Evolutionary conservation across 768 basidiomycete species (phyloP).

Genomic region (Tephrocybe rancida): DNA sequence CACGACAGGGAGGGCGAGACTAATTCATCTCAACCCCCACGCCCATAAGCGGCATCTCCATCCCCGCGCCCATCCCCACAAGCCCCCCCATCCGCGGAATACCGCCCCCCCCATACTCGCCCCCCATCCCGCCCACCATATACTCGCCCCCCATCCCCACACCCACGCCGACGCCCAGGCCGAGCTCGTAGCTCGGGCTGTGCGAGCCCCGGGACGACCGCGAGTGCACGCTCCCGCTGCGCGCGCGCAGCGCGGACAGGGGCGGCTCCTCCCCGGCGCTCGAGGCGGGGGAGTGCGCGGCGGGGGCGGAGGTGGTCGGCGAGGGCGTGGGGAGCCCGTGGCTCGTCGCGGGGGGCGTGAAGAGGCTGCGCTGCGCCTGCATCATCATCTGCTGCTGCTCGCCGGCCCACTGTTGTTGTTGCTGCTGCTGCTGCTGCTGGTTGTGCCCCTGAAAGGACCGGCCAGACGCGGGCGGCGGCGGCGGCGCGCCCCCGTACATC

Average conservation of each 20-base stretch:
- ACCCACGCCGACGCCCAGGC: too few relatives aligned
- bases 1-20: background rate
- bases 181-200: conserved; percentile 22
- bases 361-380: conserved; percentile 35
- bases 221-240: conserved; percentile 5
- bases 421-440: conserved; percentile 15
- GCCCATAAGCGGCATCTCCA: conserved; percentile 4
- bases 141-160: background rate
- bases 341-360: conserved; percentile 44
- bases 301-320: conserved; percentile 7
- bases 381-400: conserved; percentile 25
- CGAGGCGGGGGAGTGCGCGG: conserved; percentile 11
- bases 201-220: conserved; percentile 10
- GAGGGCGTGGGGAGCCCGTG: conserved; percentile 34
- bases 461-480: conserved; percentile 21
- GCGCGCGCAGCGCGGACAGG: conserved; percentile 1
- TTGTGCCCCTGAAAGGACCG: conserved; percentile 8
- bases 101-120: background rate
- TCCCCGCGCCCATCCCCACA: conserved; percentile 4
- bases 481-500: conserved; percentile 28
- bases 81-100: background rate
- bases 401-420: too few relatives aligned
- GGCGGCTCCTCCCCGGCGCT: background rate
- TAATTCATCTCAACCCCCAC: conserved; percentile 17
- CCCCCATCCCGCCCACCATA: background rate